Evolutionary conservation across 176 grass and related monocot species (phyloP).

Genomic region (Typha latifolia): DNA sequence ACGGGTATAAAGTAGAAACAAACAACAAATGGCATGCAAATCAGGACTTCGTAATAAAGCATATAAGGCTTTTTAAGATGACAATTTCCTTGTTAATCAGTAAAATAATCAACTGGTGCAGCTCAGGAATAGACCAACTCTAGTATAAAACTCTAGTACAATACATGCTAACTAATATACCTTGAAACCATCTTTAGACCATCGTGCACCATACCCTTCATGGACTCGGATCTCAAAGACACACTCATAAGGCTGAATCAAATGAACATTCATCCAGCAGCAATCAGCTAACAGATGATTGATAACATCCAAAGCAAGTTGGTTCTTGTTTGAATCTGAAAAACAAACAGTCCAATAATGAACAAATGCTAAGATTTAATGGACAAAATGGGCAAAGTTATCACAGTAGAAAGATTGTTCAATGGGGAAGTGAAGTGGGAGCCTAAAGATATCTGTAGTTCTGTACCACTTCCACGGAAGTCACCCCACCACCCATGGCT

Average conservation of each 20-base stretch:
- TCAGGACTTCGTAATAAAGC: no score
- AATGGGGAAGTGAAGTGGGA: neutral
- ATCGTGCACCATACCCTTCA: conserved; percentile 82
- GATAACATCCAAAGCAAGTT: conserved; percentile 43
- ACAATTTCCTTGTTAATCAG: no score
- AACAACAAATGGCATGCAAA: no score
- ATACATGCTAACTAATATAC: conserved; percentile 14
- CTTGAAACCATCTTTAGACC: conserved; percentile 80
- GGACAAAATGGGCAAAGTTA: neutral
- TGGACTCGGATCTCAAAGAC: conserved; percentile 78
- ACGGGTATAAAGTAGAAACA: no score
- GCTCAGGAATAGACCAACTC: neutral
- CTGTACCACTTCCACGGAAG: conserved; percentile 58
- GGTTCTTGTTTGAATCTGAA: conserved; percentile 70
- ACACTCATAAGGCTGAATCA: conserved; percentile 46
- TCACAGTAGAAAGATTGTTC: neutral
- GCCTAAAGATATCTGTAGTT: conserved; percentile 1
- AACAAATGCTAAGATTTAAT: conserved; percentile 17
- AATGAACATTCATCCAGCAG: conserved; percentile 82
- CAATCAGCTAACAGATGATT: conserved; percentile 41
- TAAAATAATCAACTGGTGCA: no score
- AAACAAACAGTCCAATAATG: conserved; percentile 11
- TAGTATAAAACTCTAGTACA: no score
- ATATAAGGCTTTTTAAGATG: no score
- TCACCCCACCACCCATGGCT: conserved; percentile 71